A percentile compares a stretch with the other conserved stretches of the same genome.
Conservation (phyloP, 495 filamentous ascomycete genomes). For the Aspergillus bertholletiae region DNA sequence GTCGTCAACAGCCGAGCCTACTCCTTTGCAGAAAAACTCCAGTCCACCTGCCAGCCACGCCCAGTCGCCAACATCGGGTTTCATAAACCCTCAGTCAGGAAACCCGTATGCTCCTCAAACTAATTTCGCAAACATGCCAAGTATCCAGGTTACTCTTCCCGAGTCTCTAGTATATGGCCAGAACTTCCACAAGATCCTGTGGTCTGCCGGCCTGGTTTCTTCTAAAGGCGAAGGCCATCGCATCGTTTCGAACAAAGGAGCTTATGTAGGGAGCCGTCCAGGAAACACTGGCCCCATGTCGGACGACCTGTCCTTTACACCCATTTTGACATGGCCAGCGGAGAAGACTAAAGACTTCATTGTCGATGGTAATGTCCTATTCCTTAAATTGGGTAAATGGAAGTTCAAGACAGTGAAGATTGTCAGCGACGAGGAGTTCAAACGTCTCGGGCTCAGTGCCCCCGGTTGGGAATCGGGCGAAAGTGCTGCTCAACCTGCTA, state of each 20-base stretch:
- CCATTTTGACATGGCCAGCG: slow-evolving; percentile 54
- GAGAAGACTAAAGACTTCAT: slow-evolving; percentile 59
- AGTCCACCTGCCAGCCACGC: slow-evolving; percentile 15
- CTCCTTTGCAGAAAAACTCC: slow-evolving; percentile 31
- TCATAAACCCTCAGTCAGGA: slow-evolving; percentile 35
- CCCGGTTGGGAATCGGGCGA: slow-evolving; percentile 35
- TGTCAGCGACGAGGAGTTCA: slow-evolving; percentile 67
- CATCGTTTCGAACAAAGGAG: slow-evolving; percentile 54
- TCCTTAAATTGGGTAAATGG: slow-evolving; percentile 76
- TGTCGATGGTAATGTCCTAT: slow-evolving; percentile 57
- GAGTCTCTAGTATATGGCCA: slow-evolving; percentile 57
- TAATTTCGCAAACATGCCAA: slow-evolving; percentile 47
- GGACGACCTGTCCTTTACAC: slow-evolving; percentile 58
- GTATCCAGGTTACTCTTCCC: slow-evolving; percentile 59
- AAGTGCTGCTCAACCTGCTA: too few species aligned
- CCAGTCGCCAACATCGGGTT: slow-evolving; percentile 19
- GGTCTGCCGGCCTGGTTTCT: slow-evolving; percentile 61
- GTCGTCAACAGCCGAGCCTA: slow-evolving; percentile 36
- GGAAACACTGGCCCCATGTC: slow-evolving; percentile 52
- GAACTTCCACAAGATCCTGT: slow-evolving; percentile 61
- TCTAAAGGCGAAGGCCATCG: slow-evolving; percentile 66
- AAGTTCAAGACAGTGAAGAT: slow-evolving; percentile 72
- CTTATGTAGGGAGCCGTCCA: slow-evolving; percentile 61
- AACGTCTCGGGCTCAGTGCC: slow-evolving; percentile 35
- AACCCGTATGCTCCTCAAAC: slow-evolving; percentile 40